Evolutionary conservation across 495 filamentous ascomycete species (phyloP), one percentile per base, ranked within the genome.

Genomic region (Bryoglossum gracile): DNA sequence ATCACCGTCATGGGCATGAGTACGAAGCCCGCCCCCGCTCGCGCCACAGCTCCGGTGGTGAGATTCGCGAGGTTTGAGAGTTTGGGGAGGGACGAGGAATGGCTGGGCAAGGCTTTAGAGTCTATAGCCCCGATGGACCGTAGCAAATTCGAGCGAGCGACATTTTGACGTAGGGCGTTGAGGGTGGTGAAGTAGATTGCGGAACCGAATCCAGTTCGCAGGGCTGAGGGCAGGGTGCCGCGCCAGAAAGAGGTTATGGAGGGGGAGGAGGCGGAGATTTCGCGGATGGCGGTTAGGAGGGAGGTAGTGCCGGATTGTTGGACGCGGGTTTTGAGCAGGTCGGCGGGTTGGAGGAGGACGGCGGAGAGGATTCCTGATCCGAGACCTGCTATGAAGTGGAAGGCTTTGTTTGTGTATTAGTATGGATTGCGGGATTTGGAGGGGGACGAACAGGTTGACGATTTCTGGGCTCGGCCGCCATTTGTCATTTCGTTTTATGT

Each of bases 1-100:
- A 99, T 77, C 25, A 97, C 86, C 2, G 92, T 99, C 44, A 97
- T 78, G 5, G 92, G 92, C 89, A 95, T 97, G 69, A 97, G 82
- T 34, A 94, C 67, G 61, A 95, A 84, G 9, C 92, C 92, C 0
- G 89, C 90, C 10, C 81, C 78, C 4, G 86, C 86, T 17, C 92
- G 76, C 28, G 92, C 89, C 10, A 83, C 70, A 23, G 89, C 88
- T 16, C 92, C 94, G 0, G 90, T 85, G 30, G 81, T 63, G 1
- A 99, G 75, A 60, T 99, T 99, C 26, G 84, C 87, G 4, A 82
- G 72, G 61, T 91, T 86, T 42, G 82, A 86, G 48, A 97, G 81
- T 60, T 85, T 85, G 0, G 90, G 90, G 21, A 97, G 78, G 11
- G 82, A 76, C 41, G 84, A 89, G 4, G 85, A 89, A 37, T 73